Evolutionary conservation across 257 asterid genomes (phyloP).

Genomic region (Solanum ahanhuiri): DNA sequence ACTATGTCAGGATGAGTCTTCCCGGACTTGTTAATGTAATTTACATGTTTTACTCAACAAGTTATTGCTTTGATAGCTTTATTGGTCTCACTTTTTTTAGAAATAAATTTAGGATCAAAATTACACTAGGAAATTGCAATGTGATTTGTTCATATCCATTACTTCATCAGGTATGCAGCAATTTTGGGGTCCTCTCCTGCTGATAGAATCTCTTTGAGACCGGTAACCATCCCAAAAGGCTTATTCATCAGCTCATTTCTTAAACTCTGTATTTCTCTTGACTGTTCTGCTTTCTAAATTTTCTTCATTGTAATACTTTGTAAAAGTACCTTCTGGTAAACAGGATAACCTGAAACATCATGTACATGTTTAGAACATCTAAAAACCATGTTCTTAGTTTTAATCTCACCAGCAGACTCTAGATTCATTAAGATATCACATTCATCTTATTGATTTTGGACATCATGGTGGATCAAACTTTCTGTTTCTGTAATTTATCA

Average conservation of each 20-base stretch:
- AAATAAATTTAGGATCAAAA: background rate
- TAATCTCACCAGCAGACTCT: background rate
- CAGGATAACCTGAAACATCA: background rate
- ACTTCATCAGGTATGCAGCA: conserved; percentile 78
- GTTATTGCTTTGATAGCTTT: background rate
- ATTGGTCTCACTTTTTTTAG: background rate
- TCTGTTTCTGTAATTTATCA: background rate
- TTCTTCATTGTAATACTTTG: background rate
- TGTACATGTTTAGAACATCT: background rate
- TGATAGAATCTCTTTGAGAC: conserved; percentile 55
- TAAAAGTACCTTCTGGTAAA: background rate
- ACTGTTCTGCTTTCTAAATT: background rate
- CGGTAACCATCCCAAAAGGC: conserved; percentile 41
- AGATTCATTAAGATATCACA: background rate
- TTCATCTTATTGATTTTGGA: background rate
- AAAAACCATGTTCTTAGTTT: background rate
- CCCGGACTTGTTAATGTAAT: background rate
- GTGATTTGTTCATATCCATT: conserved; percentile 1
- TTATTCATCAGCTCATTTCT: background rate
- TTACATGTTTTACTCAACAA: background rate
- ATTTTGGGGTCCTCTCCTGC: conserved; percentile 80
- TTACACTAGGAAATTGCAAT: background rate
- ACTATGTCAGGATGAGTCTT: background rate
- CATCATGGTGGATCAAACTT: background rate
- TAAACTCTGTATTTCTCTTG: background rate